These are phyloP conservation scores for Blastocystis sp. DNA, from an alignment of 352 stramenopile species.

Conservation along the genomic window DNA sequence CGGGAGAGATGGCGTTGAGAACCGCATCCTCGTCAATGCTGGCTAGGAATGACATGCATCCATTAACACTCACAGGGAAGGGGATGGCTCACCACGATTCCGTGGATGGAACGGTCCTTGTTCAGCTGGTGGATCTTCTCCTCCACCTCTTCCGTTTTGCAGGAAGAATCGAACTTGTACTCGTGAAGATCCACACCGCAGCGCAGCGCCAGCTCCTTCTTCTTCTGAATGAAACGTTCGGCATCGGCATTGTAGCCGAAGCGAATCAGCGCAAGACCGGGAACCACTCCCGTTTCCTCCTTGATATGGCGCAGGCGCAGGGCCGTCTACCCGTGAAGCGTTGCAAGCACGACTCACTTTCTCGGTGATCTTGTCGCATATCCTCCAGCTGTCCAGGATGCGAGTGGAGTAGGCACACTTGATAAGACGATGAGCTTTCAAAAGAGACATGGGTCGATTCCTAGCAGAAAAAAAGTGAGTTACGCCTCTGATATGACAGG, in stretches of 20 bases:
- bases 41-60: slow-evolving; percentile 3
- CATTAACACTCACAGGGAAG: slow-evolving; percentile 28
- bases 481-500: background rate
- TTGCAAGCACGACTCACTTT: background rate
- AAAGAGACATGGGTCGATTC: slow-evolving; percentile 35
- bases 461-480: slow-evolving; percentile 36
- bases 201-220: slow-evolving; percentile 49
- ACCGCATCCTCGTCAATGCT: slow-evolving; percentile 41
- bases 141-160: slow-evolving; percentile 62
- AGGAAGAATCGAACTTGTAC: slow-evolving; percentile 61
- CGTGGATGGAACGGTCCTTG: slow-evolving; percentile 61
- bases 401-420: slow-evolving; percentile 50
- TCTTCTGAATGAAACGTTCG: slow-evolving; percentile 68
- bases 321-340: background rate
- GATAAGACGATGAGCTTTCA: slow-evolving; percentile 17
- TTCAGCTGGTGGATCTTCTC: slow-evolving; percentile 67
- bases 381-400: slow-evolving; percentile 56
- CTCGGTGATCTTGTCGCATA: slow-evolving; percentile 37
- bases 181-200: slow-evolving; percentile 65
- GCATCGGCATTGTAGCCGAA: slow-evolving; percentile 65
- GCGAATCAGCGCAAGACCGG: slow-evolving; percentile 47
- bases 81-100: slow-evolving; percentile 56
- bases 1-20: slow-evolving; percentile 31
- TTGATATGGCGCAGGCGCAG: slow-evolving; percentile 62
- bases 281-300: slow-evolving; percentile 46